phyloP scores from a whole-genome alignment of 164 flowering plant species.

The Magnolia sinica region DNA sequence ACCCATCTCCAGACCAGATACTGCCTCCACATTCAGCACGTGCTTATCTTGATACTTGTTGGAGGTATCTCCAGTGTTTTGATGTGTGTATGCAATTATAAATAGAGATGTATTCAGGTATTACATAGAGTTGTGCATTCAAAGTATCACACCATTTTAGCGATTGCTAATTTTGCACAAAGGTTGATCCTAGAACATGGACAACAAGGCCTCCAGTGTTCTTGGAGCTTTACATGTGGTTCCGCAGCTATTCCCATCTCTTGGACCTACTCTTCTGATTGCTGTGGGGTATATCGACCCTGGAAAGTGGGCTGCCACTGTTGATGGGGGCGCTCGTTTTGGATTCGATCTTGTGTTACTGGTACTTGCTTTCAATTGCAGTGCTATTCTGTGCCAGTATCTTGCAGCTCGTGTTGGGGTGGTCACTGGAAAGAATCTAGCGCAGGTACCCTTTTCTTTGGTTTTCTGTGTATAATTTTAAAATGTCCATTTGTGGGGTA shows the following conservation, averaged over 20 bases:
- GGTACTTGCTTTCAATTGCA: conserved; percentile 56
- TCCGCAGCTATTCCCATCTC: conserved; percentile 50
- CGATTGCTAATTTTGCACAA: not conserved
- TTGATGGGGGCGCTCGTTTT: conserved; percentile 88
- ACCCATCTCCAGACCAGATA: not conserved
- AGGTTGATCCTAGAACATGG: conserved; percentile 34
- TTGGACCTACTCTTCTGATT: conserved; percentile 60
- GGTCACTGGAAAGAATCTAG: conserved; percentile 81
- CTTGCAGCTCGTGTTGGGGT: conserved; percentile 72
- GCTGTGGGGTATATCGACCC: conserved; percentile 86
- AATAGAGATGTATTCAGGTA: not conserved
- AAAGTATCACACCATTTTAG: conserved; percentile 5
- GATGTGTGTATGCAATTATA: not conserved
- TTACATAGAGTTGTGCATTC: conserved; percentile 9
- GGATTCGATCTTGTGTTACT: conserved; percentile 61
- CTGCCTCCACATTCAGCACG: not conserved
- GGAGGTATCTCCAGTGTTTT: not conserved
- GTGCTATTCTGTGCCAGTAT: conserved; percentile 83
- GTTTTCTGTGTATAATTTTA: not conserved
- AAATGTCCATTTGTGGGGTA: not conserved
- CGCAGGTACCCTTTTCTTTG: conserved; percentile 55
- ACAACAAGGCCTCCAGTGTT: conserved; percentile 29
- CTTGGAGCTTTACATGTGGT: conserved; percentile 25
- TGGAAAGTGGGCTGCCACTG: conserved; percentile 91
- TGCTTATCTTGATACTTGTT: not conserved